Conservation (phyloP, 768 basidiomycete species). For the Fistulinella prunicolor region DNA sequence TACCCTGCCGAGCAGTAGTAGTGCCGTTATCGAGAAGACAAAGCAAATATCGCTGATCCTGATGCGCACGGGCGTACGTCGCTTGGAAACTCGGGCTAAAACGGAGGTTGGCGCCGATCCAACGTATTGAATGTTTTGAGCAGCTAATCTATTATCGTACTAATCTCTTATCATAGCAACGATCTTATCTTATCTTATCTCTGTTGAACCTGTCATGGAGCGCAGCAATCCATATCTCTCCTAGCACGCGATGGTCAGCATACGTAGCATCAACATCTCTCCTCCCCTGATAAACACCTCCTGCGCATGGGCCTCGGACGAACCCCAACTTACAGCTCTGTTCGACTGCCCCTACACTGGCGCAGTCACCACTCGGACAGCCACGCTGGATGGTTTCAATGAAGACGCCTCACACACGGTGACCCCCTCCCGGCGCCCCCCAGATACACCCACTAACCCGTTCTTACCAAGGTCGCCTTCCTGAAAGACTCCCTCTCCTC, state of each 20-base stretch:
- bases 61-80: too few species aligned
- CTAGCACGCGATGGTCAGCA: conserved; percentile 56
- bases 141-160: too few species aligned
- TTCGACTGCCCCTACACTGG: conserved; percentile 68
- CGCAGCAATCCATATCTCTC: background rate
- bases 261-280: conserved; percentile 53
- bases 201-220: background rate
- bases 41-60: too few species aligned
- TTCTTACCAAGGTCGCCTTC: conserved; percentile 60
- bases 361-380: conserved; percentile 77
- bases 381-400: conserved; percentile 47
- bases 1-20: too few species aligned
- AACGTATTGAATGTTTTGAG: too few species aligned
- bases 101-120: too few species aligned
- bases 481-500: conserved; percentile 50
- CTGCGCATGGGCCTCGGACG: conserved; percentile 77
- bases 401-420: conserved; percentile 67
- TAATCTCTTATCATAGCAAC: too few species aligned
- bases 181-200: conserved; percentile 23
- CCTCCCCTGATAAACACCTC: conserved; percentile 76
- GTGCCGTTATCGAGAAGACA: too few species aligned
- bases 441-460: conserved; percentile 4
- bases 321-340: conserved; percentile 58
- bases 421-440: too few species aligned
- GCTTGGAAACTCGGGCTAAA: too few species aligned